Conservation (phyloP, 331 rosid species). For the Rhamnella rubrinervis region DNA sequence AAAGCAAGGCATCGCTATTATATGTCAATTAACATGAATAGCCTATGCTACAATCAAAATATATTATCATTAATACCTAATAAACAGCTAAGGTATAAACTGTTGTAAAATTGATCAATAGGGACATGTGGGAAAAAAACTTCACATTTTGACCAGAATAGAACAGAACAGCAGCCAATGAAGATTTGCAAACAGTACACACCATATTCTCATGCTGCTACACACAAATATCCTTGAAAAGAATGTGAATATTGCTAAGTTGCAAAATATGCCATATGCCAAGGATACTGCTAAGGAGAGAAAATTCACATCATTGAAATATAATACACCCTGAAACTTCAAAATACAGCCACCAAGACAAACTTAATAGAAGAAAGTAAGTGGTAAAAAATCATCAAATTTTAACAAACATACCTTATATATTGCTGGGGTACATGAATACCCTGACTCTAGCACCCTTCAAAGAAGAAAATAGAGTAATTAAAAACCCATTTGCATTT, state of each 20-base stretch:
- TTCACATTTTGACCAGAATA: too few species aligned
- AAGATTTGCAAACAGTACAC: too few species aligned
- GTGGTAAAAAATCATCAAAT: background rate
- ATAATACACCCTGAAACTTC: background rate
- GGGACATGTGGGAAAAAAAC: too few species aligned
- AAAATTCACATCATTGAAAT: background rate
- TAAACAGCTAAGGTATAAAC: too few species aligned
- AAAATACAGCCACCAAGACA: background rate
- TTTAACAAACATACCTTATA: constrained; percentile 41
- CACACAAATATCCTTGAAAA: too few species aligned
- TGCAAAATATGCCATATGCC: background rate
- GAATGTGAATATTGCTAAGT: background rate
- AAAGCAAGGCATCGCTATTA: too few species aligned
- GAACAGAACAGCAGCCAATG: too few species aligned
- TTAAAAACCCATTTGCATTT: background rate
- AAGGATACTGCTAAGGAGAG: background rate
- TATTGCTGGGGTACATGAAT: constrained; percentile 93
- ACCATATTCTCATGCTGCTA: too few species aligned
- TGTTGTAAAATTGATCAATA: too few species aligned
- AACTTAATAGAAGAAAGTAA: background rate
- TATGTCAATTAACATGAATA: too few species aligned
- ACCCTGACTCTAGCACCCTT: constrained; percentile 90
- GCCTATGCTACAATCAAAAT: too few species aligned
- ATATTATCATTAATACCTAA: too few species aligned
- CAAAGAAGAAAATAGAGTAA: constrained; percentile 12